Base-by-base conservation (phyloP, 441 rosid species). In the Syzygium malaccense region DNA sequence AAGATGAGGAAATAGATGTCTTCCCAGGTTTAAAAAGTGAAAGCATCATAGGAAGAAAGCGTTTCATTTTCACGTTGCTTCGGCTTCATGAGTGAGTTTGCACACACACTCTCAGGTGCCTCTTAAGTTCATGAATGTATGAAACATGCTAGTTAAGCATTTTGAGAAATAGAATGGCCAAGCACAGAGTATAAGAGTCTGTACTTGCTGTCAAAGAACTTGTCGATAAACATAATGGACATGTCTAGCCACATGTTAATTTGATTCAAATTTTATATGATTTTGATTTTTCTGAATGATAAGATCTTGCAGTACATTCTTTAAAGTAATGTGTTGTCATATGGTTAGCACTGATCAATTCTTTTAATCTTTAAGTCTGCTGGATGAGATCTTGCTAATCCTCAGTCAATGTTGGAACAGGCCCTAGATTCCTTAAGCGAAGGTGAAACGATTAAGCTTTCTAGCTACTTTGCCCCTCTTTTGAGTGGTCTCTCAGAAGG, bases 401-500 rank as follows among this genome's bases (percentile, higher is more conserved):
- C 55, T 66, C 32, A 2, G 17, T 64, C 37, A 10, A n/a, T 5
- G 83, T 91, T 93, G 90, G 53, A 91, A 88, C 93, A 98, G 99
- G 99, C 96, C 91, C 91, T 98, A 60, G 95, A 92, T 92, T 93
- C 93, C 78, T 87, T 87, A 9, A 90, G 94, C 14, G 83, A 37
- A 23, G 51, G 83, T 88, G 89, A 89, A 92, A 92, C 90, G 68
- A 87, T 51, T 89, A 87, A 88, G 80, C 89, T 91, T 84, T 91
- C 94, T 87, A 88, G 88, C 60, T 93, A 88, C 93, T 92, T 91
- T 89, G 91, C 94, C 90, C 96, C 98, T 90, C 94, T 96, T 88
- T 90, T 96, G 62, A 92, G 89, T 89, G 98, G 98, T 33, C 94
- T 98, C 89, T 92, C 96, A 71, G 93, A 94, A 93, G 99, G 99